Evolutionary conservation across 257 asterid genomes (phyloP).

Genomic region (Agastache rugosa): DNA sequence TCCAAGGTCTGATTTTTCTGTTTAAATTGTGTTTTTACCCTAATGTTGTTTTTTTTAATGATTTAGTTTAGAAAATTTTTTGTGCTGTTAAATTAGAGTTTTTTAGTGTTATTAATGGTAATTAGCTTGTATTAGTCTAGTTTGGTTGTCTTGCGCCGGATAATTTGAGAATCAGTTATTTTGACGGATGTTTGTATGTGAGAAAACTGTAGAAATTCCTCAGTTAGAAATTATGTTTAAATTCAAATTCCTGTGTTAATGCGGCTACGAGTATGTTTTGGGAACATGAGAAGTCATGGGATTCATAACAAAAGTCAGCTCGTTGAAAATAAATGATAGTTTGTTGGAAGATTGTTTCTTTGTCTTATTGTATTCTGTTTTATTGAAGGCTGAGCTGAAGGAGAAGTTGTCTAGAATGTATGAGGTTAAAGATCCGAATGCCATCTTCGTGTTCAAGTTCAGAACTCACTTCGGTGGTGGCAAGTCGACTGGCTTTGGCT

Average conservation of each 20-base stretch:
- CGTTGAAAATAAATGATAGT: too few relatives aligned
- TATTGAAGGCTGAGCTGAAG: constrained; percentile 68
- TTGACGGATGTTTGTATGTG: neutral
- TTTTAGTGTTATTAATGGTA: neutral
- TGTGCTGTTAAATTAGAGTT: neutral
- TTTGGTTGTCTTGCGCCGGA: too few relatives aligned
- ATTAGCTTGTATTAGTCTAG: too few relatives aligned
- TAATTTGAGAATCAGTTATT: neutral
- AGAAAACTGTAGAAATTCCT: neutral
- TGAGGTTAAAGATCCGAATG: constrained; percentile 68
- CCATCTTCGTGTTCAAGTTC: constrained; percentile 76
- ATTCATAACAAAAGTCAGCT: neutral
- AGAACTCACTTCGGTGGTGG: constrained; percentile 90
- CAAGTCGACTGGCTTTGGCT: constrained; percentile 79
- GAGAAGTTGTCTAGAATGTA: constrained; percentile 69
- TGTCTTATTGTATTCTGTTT: neutral
- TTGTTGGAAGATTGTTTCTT: neutral
- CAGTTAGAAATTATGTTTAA: neutral
- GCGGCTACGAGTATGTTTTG: neutral
- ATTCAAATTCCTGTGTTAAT: neutral
- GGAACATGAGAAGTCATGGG: neutral
- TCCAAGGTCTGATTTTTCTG: constrained; percentile 53
- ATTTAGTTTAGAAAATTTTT: neutral
- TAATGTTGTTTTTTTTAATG: neutral
- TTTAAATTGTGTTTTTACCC: neutral